Base-by-base conservation (phyloP, 306 rosid genomes). In the Potentilla sterilis region DNA sequence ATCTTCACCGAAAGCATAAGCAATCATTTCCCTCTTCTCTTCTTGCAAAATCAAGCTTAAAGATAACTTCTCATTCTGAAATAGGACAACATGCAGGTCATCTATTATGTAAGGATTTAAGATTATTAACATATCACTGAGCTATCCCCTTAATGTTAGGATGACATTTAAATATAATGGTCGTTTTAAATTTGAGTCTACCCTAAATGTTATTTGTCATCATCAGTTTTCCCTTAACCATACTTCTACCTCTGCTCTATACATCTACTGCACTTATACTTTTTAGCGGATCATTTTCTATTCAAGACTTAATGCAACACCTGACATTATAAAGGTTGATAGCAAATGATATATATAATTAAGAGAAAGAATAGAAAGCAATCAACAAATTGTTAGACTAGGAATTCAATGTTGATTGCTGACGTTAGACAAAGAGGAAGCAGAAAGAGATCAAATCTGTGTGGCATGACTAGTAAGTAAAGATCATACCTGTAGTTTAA, bases 1-100 rank as follows among this genome's bases (percentile, higher is more conserved):
- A 61, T 95, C 99, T 90, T 92, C 99, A 63, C 97, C 97, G 81
- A 95, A 95, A 72, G 99, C 97, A 63, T 97, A 92, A 58, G 97
- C 99, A 65, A 92, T 97, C 98, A 95, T 92, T 83, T 92, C 90
- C 78, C 91, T 85, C 90, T 92, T 95, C 72, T 95, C 97, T 46
- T 92, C 99, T 97, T 95, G 90, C 77, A 81, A 68, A 70, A 70
- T 75, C 57, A 82, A 41, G 41, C n/a, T 34, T 65, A 74, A 82
- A 69, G 73, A 82, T 34, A 62, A 4, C 1, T 10, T 67, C 11
- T 81, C n/a, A 51, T 22, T 1, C 43, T 40, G 49, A 18, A 21
- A 57, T 3, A 51, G 28, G 4, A n/a, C 22, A 64, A 37, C 9
- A 37, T 2, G 11, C 44, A 13, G 3, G 21, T 37, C n/a, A n/a